These are phyloP conservation scores for Brassica rapa DNA, from an alignment of 345 rosid genomes.

Conservation along the genomic window DNA sequence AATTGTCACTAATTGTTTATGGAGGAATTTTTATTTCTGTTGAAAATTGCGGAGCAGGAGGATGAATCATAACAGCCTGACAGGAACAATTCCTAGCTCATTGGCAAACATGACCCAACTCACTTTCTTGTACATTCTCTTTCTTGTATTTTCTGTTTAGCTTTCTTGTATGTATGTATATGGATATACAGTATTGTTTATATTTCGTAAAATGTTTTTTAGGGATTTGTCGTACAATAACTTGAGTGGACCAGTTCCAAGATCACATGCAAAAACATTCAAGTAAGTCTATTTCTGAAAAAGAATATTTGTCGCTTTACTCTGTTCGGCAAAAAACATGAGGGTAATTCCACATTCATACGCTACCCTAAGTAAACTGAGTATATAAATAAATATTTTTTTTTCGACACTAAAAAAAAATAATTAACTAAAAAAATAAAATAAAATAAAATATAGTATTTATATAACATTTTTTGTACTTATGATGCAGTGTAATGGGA, in stretches of 20 bases:
- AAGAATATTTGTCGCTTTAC: conserved; percentile 17
- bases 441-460: background rate
- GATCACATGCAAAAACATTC: conserved; percentile 56
- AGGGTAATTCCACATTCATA: conserved; percentile 12
- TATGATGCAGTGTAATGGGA: conserved; percentile 65
- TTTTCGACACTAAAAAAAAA: too few species aligned
- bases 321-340: background rate
- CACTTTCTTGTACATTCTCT: conserved; percentile 66
- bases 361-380: background rate
- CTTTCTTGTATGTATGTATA: background rate
- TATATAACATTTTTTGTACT: background rate
- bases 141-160: background rate
- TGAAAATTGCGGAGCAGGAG: conserved; percentile 58
- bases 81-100: conserved; percentile 70
- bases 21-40: background rate
- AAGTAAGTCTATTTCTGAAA: conserved; percentile 54
- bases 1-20: background rate
- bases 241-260: conserved; percentile 62
- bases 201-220: conserved; percentile 15
- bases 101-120: conserved; percentile 79
- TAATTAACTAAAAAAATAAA: too few species aligned
- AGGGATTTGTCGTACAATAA: conserved; percentile 70
- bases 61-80: conserved; percentile 72
- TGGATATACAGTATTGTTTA: background rate
- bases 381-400: background rate